A percentile compares a stretch with the other conserved stretches of the same genome.
phyloP scores from a whole-genome alignment of 345 rosid species.

The Citrus australasica region DNA sequence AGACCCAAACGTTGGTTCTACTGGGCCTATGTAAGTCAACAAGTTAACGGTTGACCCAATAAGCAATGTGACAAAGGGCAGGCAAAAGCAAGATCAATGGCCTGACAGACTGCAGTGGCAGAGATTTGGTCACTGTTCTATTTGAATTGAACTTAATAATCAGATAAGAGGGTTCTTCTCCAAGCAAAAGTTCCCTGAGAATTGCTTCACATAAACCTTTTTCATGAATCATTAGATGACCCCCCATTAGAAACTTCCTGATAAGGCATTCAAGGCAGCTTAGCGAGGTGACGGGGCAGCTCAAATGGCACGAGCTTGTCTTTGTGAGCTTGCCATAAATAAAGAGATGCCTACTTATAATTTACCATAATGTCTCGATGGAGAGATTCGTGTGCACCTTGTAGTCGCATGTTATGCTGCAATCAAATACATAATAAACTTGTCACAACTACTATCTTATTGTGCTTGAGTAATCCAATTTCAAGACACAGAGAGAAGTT shows the following conservation, averaged over 20 bases:
- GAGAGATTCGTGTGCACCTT: constrained; percentile 41
- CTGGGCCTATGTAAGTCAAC: too few relatives aligned
- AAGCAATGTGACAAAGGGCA: too few relatives aligned
- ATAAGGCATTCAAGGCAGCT: constrained; percentile 44
- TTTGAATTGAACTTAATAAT: neutral
- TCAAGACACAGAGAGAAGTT: neutral
- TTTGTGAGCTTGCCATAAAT: neutral
- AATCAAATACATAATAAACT: neutral
- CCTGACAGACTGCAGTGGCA: too few relatives aligned
- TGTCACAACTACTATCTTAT: neutral
- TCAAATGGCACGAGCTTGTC: constrained; percentile 36
- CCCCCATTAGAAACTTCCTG: constrained; percentile 32
- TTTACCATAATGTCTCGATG: too few relatives aligned
- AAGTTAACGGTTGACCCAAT: too few relatives aligned
- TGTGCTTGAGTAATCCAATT: neutral
- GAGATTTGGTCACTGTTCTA: neutral
- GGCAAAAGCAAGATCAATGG: too few relatives aligned
- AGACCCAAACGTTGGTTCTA: too few relatives aligned
- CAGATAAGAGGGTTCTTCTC: constrained; percentile 5
- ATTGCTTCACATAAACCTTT: constrained; percentile 22
- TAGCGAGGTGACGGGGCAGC: constrained; percentile 13
- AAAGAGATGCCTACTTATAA: too few relatives aligned
- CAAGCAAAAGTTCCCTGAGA: constrained; percentile 30
- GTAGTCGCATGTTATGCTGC: constrained; percentile 36
- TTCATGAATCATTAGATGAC: constrained; percentile 36